phyloP scores from a whole-genome alignment of 371 early-diverging fungal species.

The Apophysomyces variabilis region DNA sequence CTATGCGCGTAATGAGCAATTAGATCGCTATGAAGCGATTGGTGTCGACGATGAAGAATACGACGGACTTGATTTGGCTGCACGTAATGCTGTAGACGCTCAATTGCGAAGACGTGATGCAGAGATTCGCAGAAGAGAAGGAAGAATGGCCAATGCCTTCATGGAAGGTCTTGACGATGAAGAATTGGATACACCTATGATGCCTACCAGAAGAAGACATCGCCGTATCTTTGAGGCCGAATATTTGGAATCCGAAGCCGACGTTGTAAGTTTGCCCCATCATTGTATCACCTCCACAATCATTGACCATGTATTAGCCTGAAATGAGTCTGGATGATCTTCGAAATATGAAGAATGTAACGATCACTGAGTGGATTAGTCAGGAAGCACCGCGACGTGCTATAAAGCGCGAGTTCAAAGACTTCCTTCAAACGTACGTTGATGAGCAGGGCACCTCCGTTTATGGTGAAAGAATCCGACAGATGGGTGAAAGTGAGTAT shows the following conservation, averaged over 20 bases:
- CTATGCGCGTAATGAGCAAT: conserved; percentile 71
- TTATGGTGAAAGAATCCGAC: conserved; percentile 90
- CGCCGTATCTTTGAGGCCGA: conserved; percentile 64
- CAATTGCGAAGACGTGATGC: conserved; percentile 83
- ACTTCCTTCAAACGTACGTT: conserved; percentile 85
- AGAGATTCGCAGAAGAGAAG: conserved; percentile 71
- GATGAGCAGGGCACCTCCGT: conserved; percentile 88
- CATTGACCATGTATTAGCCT: conserved; percentile 30
- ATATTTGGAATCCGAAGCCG: conserved; percentile 38
- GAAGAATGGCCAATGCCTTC: conserved; percentile 86
- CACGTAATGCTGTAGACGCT: conserved; percentile 80
- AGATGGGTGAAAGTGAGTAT: conserved; percentile 82
- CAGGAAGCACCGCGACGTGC: conserved; percentile 80
- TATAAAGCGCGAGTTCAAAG: conserved; percentile 84
- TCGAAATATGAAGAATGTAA: conserved; percentile 55
- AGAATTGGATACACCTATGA: conserved; percentile 48
- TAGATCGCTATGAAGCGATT: conserved; percentile 82
- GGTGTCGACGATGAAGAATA: conserved; percentile 82
- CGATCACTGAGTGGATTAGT: conserved; percentile 81
- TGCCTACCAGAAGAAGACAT: conserved; percentile 65
- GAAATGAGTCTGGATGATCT: conserved; percentile 58
- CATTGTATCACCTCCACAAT: background rate
- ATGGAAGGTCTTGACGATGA: conserved; percentile 74
- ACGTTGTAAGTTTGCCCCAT: background rate
- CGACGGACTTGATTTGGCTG: conserved; percentile 70